Base-by-base conservation (phyloP, 2,329 filamentous ascomycete genomes). In the Pseudophaeomoniella oleicola region DNA sequence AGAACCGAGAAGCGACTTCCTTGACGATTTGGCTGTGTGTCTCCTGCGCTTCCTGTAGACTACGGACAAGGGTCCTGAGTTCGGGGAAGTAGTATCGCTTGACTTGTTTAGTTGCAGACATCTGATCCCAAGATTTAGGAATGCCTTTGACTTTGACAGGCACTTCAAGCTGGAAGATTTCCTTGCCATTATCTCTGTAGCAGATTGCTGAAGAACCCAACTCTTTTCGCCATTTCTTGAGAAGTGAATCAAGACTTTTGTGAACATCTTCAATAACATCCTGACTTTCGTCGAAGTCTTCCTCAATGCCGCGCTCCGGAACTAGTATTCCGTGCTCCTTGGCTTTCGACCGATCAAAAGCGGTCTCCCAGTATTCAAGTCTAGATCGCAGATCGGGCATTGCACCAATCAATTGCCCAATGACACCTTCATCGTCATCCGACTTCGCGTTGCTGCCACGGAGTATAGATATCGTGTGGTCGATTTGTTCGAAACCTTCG, bases 401-500 rank as follows among this genome's bases (percentile, higher is more conserved):
- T 1, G 79, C 71, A 0, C 72, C 62, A 31, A 96, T 75, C 29
- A 98, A 72, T 37, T 86, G 78, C 39, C 86, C 82, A 30, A 98
- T 80, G 2, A 96, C 70, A 2, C 85, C 82, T 35, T 85, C 79
- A 2, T 80, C 82, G 16, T 46, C 43, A 18, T 30, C 4, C 13
- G 32, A 19, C 14, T 41, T 40, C n/a, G 78, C 72, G 37, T 78
- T 75, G 48, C 82, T 81, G 5, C 78, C 70, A 33, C 71, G 68
- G 1, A 96, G 69, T 15, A 96, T 68, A 36, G 75, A 72, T 70
- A 94, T 84, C 1, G 87, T 93, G 55, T 94, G 90, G 44, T 94
- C 86, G 32, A 98, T 96, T 58, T 94, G 88, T 62, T 96, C 90
- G 48, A 94, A 98, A 0, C 90, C 90, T 56, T 96, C 87, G 0